phyloP scores from a whole-genome alignment of 1,284 basidiomycete species.

The Ustilago hordei region DNA sequence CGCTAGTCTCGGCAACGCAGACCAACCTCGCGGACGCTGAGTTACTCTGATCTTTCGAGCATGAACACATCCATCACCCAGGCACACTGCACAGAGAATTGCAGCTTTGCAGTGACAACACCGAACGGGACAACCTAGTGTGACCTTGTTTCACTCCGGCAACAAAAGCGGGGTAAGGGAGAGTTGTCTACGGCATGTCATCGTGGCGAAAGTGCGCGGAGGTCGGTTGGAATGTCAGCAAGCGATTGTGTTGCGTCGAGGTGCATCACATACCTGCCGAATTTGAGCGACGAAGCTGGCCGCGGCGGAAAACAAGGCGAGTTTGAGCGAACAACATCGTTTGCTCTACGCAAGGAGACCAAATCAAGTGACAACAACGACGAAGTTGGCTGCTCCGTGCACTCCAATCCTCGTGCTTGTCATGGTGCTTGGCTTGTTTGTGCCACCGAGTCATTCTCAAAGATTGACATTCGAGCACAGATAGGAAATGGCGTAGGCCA shows the following conservation, averaged over 20 bases:
- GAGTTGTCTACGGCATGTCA: not conserved
- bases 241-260: not conserved
- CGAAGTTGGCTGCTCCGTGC: not conserved
- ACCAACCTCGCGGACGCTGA: not conserved
- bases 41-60: not conserved
- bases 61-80: not conserved
- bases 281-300: not conserved
- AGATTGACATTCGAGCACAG: not conserved
- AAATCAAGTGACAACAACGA: not conserved
- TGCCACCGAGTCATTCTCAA: slow-evolving; percentile 5
- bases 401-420: not conserved
- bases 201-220: not conserved
- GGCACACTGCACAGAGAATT: not conserved
- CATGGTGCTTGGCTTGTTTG: not conserved
- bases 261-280: slow-evolving; percentile 2
- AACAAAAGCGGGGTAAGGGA: not conserved
- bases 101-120: not conserved
- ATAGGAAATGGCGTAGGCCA: slow-evolving; percentile 4
- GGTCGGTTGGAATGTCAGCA: not conserved
- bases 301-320: not conserved
- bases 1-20: slow-evolving; percentile 6
- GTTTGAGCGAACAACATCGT: not conserved
- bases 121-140: not conserved
- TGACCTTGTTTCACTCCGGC: not conserved
- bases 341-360: not conserved